Evolutionary conservation across 2,329 filamentous ascomycete genomes (phyloP), one percentile per base, ranked within the genome.

Genomic region (Coniella lustricola): DNA sequence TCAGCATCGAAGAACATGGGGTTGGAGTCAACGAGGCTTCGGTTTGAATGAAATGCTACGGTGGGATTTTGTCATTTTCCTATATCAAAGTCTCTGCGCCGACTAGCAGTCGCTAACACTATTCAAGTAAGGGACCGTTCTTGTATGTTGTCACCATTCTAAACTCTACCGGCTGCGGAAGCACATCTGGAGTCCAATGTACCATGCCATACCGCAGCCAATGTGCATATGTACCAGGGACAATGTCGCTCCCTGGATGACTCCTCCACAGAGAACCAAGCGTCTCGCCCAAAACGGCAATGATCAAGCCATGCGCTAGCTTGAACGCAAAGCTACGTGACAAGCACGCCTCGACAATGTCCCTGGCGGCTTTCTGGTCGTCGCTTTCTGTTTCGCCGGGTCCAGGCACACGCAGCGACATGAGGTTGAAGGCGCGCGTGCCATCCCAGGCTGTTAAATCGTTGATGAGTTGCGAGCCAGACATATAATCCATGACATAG

Each of bases 1-100:
- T 49, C 49, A 18, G 48, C 31, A 3, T 59, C 58, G 41, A 79
- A 69, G 54, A 79, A 73, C 53, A 68, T 71, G 1, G 45, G 42
- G 41, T 73, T 70, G 56, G 79, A 79, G 52, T 79, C 73, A 9
- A n/a, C n/a, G n/a, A n/a, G n/a, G n/a, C n/a, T n/a, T n/a, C n/a
- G n/a, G n/a, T n/a, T n/a, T n/a, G n/a, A n/a, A n/a, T n/a, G n/a
- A n/a, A n/a, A n/a, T n/a, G n/a, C n/a, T n/a, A n/a, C n/a, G n/a
- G n/a, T n/a, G n/a, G n/a, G n/a, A n/a, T n/a, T n/a, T n/a, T n/a
- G n/a, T n/a, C n/a, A n/a, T n/a, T n/a, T n/a, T n/a, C 25, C 25
- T 29, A 10, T 5, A 29, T 5, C 25, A 29, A 29, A 29, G 25
- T 29, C n/a, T n/a, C n/a, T n/a, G n/a, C n/a, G n/a, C n/a, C 10